Percentiles rank a stretch among this genome's conserved stretches.
Conservation (phyloP, 768 basidiomycete genomes). For the Tulasnella sp. region DNA sequence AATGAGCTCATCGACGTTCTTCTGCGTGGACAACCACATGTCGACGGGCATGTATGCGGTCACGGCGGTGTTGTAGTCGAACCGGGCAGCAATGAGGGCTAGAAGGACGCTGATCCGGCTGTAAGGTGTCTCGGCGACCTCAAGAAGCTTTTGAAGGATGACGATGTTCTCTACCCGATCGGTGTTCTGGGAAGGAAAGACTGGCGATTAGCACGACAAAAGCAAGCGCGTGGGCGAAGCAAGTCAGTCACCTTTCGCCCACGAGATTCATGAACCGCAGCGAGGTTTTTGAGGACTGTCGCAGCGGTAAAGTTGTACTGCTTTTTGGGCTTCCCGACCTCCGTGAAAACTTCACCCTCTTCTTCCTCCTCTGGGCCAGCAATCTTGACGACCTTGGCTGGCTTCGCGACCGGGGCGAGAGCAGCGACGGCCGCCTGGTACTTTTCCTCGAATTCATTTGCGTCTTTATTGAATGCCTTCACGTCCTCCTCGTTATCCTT, state of each 20-base stretch:
- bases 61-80: conserved; percentile 91
- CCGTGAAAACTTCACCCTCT: conserved; percentile 68
- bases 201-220: neutral
- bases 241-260: conserved; percentile 77
- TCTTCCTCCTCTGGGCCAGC: conserved; percentile 41
- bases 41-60: conserved; percentile 88
- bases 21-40: conserved; percentile 81
- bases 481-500: conserved; percentile 86
- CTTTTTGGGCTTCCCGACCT: conserved; percentile 88
- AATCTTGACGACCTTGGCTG: conserved; percentile 39
- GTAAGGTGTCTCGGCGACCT: conserved; percentile 82
- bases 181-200: conserved; percentile 64
- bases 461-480: conserved; percentile 80
- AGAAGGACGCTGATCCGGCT: conserved; percentile 92
- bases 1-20: conserved; percentile 85
- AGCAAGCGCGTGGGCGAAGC: neutral
- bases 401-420: conserved; percentile 37
- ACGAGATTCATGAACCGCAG: conserved; percentile 86
- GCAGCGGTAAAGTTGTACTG: conserved; percentile 76
- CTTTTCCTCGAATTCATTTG: conserved; percentile 79
- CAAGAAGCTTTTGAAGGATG: conserved; percentile 80
- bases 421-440: conserved; percentile 53
- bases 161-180: conserved; percentile 93
- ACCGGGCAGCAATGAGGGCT: conserved; percentile 88
- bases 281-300: conserved; percentile 86